Evolutionary conservation across 495 filamentous ascomycete species (phyloP).

Genomic region (Terfezia claveryi): DNA sequence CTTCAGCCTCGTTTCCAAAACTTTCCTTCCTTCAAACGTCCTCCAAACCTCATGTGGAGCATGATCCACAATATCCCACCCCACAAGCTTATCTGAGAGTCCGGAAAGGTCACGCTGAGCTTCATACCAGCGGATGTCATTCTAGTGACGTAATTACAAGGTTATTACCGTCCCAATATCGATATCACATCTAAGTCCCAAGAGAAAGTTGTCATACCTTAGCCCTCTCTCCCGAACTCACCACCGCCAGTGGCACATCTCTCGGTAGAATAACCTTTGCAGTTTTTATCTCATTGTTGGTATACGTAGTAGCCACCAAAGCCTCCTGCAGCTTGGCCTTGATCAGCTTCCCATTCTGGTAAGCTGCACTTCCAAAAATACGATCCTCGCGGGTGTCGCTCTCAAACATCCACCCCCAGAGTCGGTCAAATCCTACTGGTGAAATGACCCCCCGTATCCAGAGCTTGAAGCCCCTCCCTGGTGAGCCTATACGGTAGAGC

Average conservation of each 20-base stretch:
- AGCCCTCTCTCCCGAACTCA: conserved; percentile 47
- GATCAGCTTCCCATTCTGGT: conserved; percentile 59
- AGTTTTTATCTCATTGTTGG: conserved; percentile 54
- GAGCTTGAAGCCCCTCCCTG: conserved; percentile 54
- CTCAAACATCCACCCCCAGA: conserved; percentile 54
- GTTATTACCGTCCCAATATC: conserved; percentile 19
- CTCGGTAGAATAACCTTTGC: conserved; percentile 53
- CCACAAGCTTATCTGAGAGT: conserved; percentile 49
- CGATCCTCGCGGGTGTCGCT: conserved; percentile 66
- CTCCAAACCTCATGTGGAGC: conserved; percentile 79
- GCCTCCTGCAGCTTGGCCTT: conserved; percentile 86
- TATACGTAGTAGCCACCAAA: conserved; percentile 60
- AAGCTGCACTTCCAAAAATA: conserved; percentile 51
- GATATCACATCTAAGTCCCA: conserved; percentile 4
- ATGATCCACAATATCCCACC: conserved; percentile 69
- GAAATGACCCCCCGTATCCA: conserved; percentile 72
- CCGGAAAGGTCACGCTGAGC: conserved; percentile 64
- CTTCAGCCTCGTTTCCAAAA: conserved; percentile 47
- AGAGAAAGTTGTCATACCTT: conserved; percentile 6
- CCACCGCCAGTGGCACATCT: conserved; percentile 49
- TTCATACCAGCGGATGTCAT: conserved; percentile 46
- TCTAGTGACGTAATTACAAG: background rate
- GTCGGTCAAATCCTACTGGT: conserved; percentile 61
- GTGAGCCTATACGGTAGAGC: conserved; percentile 38
- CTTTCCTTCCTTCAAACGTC: conserved; percentile 38